Conservation (phyloP, 768 basidiomycete species). For the Pseudohyphozyma bogoriensis region DNA sequence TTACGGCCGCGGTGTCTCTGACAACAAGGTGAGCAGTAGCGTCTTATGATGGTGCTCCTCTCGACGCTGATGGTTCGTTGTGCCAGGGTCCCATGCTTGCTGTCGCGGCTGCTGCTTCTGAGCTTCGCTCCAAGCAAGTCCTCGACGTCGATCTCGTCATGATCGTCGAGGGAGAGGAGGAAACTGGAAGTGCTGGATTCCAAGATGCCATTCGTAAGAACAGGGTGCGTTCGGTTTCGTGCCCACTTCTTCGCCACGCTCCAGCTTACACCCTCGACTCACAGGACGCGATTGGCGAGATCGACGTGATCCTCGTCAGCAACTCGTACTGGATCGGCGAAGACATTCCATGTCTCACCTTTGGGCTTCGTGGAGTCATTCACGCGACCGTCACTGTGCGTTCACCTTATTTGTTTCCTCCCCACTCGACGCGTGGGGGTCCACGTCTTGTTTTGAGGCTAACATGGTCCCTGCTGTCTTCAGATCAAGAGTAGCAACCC, state of each 20-base stretch:
- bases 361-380: slow-evolving; percentile 86
- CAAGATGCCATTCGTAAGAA: slow-evolving; percentile 51
- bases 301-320: slow-evolving; percentile 77
- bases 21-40: slow-evolving; percentile 55
- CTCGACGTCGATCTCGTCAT: slow-evolving; percentile 81
- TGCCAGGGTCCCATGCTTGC: slow-evolving; percentile 71
- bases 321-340: slow-evolving; percentile 98
- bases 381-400: slow-evolving; percentile 54
- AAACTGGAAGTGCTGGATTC: slow-evolving; percentile 84
- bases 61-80: too few species aligned
- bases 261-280: background rate
- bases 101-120: slow-evolving; percentile 76
- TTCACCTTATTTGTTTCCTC: background rate
- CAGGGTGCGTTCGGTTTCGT: background rate
- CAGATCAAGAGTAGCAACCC: slow-evolving; percentile 58
- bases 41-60: background rate
- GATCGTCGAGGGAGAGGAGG: slow-evolving; percentile 92
- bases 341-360: slow-evolving; percentile 83
- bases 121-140: slow-evolving; percentile 58
- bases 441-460: too few species aligned
- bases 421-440: slow-evolving; percentile 1
- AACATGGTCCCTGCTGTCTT: background rate
- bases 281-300: slow-evolving; percentile 70
- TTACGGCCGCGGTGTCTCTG: slow-evolving; percentile 78
- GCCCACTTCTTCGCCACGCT: background rate